Percentiles rank a stretch among this genome's conserved stretches.
Evolutionary conservation across 108 stramenopile species (phyloP).

Genomic region (Stephanodiscus triporus): DNA sequence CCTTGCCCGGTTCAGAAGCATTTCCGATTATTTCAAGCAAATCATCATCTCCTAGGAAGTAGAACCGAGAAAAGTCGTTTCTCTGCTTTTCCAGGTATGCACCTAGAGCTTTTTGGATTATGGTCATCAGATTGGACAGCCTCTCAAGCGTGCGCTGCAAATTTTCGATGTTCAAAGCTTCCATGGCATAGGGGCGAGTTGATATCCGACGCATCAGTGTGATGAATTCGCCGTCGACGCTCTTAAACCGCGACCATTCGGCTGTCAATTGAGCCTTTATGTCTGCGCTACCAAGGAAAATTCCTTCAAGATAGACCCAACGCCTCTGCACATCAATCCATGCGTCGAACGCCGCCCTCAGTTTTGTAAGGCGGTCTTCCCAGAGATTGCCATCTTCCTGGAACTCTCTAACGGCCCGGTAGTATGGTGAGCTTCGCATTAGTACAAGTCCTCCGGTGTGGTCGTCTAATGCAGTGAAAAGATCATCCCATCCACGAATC

Average conservation of each 20-base stretch:
- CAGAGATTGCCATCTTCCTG: conserved; percentile 95
- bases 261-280: conserved; percentile 97
- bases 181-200: conserved; percentile 85
- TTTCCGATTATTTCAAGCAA: conserved; percentile 98
- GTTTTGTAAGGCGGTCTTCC: conserved; percentile 93
- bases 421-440: conserved; percentile 96
- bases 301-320: conserved; percentile 97
- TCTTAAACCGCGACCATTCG: conserved; percentile 95
- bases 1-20: conserved; percentile 90
- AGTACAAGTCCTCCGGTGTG: conserved; percentile 90
- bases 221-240: conserved; percentile 94
- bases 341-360: conserved; percentile 90
- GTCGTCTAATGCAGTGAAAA: conserved; percentile 96
- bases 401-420: conserved; percentile 90
- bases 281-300: conserved; percentile 93
- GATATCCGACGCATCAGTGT: conserved; percentile 91
- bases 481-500: conserved; percentile 94
- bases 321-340: conserved; percentile 98
- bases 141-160: conserved; percentile 92
- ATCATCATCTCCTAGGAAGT: conserved; percentile 99
- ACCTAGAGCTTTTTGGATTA: conserved; percentile 96
- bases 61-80: conserved; percentile 95
- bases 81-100: conserved; percentile 97
- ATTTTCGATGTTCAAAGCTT: conserved; percentile 90
- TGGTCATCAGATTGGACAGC: conserved; percentile 84